Evolutionary conservation across 352 stramenopile genomes (phyloP).

Genomic region (Peronospora destructor): DNA sequence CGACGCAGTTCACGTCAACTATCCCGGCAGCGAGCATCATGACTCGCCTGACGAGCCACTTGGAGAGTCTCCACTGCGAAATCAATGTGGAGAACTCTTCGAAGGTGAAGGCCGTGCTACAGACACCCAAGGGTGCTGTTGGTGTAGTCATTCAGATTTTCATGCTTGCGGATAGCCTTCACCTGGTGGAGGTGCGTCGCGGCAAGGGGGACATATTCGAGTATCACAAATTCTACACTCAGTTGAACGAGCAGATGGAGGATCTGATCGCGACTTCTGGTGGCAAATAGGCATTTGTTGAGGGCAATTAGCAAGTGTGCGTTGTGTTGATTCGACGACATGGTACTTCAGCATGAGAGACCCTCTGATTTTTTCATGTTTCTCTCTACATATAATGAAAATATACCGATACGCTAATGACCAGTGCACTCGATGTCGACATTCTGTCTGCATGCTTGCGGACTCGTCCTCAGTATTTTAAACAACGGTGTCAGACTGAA

Average conservation of each 20-base stretch:
- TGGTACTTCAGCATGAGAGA: not conserved
- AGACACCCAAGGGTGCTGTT: slow-evolving; percentile 84
- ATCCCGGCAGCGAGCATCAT: slow-evolving; percentile 76
- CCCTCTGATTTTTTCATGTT: slow-evolving; percentile 14
- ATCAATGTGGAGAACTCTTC: slow-evolving; percentile 71
- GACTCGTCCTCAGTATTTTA: slow-evolving; percentile 17
- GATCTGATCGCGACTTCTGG: slow-evolving; percentile 55
- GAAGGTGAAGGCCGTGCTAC: slow-evolving; percentile 81
- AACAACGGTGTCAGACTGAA: slow-evolving; percentile 33
- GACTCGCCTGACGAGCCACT: slow-evolving; percentile 59
- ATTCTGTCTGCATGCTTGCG: slow-evolving; percentile 1
- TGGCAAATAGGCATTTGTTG: slow-evolving; percentile 15
- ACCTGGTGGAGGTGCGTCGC: slow-evolving; percentile 84
- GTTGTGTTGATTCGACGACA: slow-evolving; percentile 15
- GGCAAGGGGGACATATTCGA: slow-evolving; percentile 89
- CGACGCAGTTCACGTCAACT: slow-evolving; percentile 83
- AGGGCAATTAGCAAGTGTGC: slow-evolving; percentile 19
- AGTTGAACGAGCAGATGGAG: slow-evolving; percentile 84
- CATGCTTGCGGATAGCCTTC: slow-evolving; percentile 75
- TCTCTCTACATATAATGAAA: slow-evolving; percentile 21
- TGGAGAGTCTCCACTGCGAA: slow-evolving; percentile 74
- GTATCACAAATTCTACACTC: slow-evolving; percentile 88
- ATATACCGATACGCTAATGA: slow-evolving; percentile 26
- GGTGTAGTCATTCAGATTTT: slow-evolving; percentile 88
- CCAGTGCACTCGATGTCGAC: not conserved